Evolutionary conservation across 257 asterid genomes (phyloP), one percentile per base, ranked within the genome.

Genomic region (Dorcoceras hygrometricum): DNA sequence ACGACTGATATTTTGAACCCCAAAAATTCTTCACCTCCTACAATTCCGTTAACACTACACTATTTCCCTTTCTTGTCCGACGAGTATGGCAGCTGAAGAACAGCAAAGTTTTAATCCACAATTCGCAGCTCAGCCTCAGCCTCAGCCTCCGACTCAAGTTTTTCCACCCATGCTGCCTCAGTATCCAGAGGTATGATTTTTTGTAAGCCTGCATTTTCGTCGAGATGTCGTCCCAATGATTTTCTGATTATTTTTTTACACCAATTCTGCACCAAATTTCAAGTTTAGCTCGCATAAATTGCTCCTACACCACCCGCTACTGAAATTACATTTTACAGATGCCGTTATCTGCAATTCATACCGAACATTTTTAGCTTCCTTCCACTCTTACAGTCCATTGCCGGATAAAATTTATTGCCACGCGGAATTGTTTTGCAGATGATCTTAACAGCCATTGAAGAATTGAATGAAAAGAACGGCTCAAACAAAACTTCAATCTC

Each of bases 401-500:
- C n/a, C n/a, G n/a, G n/a, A n/a, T n/a, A n/a, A n/a, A n/a, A n/a
- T n/a, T n/a, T n/a, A n/a, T n/a, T n/a, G n/a, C n/a, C n/a, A 46
- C 2, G 54, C 18, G 7, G 22, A 14, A 16, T 46, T 46, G 0
- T 48, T 14, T 0, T 24, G 11, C 71, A 91, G 96, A 80, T 91
- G 92, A 89, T 89, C 39, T 19, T 91, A 70, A 68, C 76, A 1
- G 92, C 96, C 36, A 84, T 91, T 0, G 88, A 87, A 26, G 82
- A 78, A 20, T 25, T 89, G 75, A 63, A 74, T 66, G 96, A 91
- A 8, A 59, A 63, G 9, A 76, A 77, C 43, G 96, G 95, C 0
- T 86, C 95, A 1, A 86, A 79, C 75, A 87, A 87, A 63, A 75
- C 95, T 0, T 23, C 90, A 28, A 87, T 91, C 25, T 75, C 87